Evolutionary conservation across 139 green algal species (phyloP).

Genomic region (Raphidocelis subcapitata): DNA sequence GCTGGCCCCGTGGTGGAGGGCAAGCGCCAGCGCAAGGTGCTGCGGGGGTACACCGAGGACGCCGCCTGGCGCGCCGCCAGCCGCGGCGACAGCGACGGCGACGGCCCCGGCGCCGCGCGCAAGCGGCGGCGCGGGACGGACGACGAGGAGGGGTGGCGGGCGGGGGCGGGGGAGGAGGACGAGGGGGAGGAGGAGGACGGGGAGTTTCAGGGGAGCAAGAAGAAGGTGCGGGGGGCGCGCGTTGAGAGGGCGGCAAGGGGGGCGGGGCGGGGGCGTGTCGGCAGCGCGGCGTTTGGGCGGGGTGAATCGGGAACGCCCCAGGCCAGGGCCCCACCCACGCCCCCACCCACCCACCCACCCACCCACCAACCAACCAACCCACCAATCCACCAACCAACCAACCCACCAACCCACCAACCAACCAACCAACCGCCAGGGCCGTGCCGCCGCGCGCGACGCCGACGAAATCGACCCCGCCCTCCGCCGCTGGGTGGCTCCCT

Average conservation of each 20-base stretch:
- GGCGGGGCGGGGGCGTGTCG: background rate
- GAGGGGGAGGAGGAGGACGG: background rate
- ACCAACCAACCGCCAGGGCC: background rate
- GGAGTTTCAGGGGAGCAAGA: background rate
- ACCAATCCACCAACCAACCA: background rate
- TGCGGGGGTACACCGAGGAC: background rate
- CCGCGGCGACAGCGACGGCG: background rate
- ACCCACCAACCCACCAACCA: background rate
- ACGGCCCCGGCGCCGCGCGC: background rate
- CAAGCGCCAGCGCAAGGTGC: background rate
- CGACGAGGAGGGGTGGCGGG: background rate
- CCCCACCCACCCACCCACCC: background rate
- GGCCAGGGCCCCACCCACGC: too few species aligned
- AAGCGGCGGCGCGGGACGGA: background rate
- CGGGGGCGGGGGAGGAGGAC: constrained; percentile 3
- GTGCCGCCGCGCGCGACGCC: constrained; percentile 4
- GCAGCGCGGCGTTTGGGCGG: too few species aligned
- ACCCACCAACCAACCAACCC: background rate
- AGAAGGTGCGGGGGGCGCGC: background rate
- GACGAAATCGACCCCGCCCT: constrained; percentile 2
- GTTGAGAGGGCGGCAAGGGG: background rate
- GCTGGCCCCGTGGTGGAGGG: background rate
- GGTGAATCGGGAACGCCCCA: too few species aligned
- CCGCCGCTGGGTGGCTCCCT: constrained; percentile 4
- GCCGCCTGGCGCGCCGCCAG: background rate